Evolutionary conservation across 2,329 filamentous ascomycete species (phyloP).

Genomic region (Tetracladium maxilliforme): DNA sequence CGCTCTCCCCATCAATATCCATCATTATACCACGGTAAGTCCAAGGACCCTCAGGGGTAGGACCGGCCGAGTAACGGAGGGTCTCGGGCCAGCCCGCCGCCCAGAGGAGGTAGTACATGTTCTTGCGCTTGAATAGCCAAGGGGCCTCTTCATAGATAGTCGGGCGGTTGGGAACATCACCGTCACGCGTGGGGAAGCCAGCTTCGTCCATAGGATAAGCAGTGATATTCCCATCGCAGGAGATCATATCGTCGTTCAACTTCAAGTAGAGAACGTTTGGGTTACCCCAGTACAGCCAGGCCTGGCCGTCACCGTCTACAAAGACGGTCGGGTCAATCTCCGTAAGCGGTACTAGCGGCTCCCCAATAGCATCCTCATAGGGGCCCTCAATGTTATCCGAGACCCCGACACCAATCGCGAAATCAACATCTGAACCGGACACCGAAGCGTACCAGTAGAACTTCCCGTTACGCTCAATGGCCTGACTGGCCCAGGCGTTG

Average conservation of each 20-base stretch:
- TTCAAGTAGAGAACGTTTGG: conserved; percentile 20
- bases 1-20: too few species aligned
- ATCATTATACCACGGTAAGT: conserved; percentile 14
- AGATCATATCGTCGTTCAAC: conserved; percentile 23
- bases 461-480: conserved; percentile 14
- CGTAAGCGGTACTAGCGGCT: conserved; percentile 18
- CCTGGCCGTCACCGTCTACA: conserved; percentile 25
- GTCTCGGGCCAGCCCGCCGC: conserved; percentile 14
- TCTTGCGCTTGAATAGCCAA: conserved; percentile 16
- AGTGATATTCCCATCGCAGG: conserved; percentile 12
- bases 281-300: conserved; percentile 25
- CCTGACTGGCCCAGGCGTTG: conserved; percentile 19
- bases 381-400: conserved; percentile 18
- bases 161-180: conserved; percentile 6
- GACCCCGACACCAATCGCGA: conserved; percentile 18
- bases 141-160: conserved; percentile 14
- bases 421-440: conserved; percentile 7
- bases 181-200: conserved; percentile 6
- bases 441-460: conserved; percentile 18
- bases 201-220: conserved; percentile 7
- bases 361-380: conserved; percentile 17
- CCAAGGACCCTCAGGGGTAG: conserved; percentile 14
- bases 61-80: conserved; percentile 14
- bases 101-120: conserved; percentile 15
- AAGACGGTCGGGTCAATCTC: conserved; percentile 23